Evolutionary conservation across 768 basidiomycete genomes (phyloP), one percentile per base, ranked within the genome.

Genomic region (Leccinum pellstonianum): DNA sequence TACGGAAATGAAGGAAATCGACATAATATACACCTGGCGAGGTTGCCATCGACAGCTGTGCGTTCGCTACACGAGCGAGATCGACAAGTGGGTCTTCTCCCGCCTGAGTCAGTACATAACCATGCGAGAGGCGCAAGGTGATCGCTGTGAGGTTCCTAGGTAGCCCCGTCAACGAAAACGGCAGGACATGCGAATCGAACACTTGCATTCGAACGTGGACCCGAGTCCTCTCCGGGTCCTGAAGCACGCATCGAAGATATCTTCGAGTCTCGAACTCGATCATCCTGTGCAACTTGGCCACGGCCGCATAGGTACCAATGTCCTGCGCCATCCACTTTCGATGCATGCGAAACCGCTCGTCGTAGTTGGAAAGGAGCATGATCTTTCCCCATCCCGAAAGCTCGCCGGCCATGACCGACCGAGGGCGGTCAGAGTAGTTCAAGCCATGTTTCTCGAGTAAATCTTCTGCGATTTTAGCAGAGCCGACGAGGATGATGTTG

Each of bases 361-460:
- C 53, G 27, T 58, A 63, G 31, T 65, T 58, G 29, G 38, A 58
- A 3, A 67, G 58, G 1, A 67, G 25, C 66, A 68, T 62, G 8
- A 63, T 60, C n/a, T 67, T 64, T 6, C 57, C 63, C 65, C 67
- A 67, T 5, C 65, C 67, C 4, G 61, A 61, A 1, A 68, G 57
- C 38, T 68, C 65, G 0, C 66, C 67, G 11, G 47, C 19, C 66
- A 67, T 67, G 3, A 65, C 48, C 1, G 66, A 67, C n/a, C 57
- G 62, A 19, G 66, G 67, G 8, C 64, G 66, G 37, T 68, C 67
- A 12, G 80, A 78, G 62, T 80, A 84, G 15, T 76, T 78, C 29
- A 62, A 59, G 17, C 78, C 71, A 29, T 78, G 73, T 57, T 77
- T 82, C 61, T 83, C 80, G 3, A 83, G 73, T 5, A 83, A 69